These are phyloP conservation scores for Linnemannia exigua DNA, from an alignment of 192 early-diverging fungal genomes.

Conservation along the genomic window DNA sequence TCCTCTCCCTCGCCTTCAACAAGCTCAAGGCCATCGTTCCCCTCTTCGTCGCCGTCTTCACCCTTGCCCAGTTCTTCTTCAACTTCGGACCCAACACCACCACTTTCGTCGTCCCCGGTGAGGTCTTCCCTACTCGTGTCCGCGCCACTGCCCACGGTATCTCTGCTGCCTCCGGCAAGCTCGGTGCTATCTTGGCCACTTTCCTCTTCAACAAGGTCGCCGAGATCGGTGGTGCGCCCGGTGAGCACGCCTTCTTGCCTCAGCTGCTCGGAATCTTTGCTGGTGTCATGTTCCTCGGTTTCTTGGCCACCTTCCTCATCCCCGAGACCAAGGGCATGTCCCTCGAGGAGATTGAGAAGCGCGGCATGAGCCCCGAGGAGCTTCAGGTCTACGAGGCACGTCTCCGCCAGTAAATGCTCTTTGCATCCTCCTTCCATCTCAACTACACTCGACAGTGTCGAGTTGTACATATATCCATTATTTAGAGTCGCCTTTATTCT, in stretches of 20 bases:
- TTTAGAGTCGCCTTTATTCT: constrained; percentile 4
- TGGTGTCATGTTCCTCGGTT: constrained; percentile 68
- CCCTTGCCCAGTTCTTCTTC: constrained; percentile 74
- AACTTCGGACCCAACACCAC: constrained; percentile 89
- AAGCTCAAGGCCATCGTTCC: constrained; percentile 66
- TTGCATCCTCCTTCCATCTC: not conserved
- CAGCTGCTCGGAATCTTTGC: constrained; percentile 70
- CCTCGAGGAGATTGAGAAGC: constrained; percentile 78
- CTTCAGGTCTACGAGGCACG: not conserved
- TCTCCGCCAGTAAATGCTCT: not conserved
- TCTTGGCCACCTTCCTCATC: constrained; percentile 72
- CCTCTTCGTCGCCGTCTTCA: constrained; percentile 70
- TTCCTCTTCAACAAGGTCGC: constrained; percentile 71
- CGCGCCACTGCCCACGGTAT: constrained; percentile 86
- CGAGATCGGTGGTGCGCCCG: constrained; percentile 59
- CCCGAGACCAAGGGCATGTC: constrained; percentile 83
- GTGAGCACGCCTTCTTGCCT: constrained; percentile 65
- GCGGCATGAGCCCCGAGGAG: constrained; percentile 11
- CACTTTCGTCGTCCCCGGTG: constrained; percentile 84
- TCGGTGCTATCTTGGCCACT: constrained; percentile 78
- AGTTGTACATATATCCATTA: constrained; percentile 33
- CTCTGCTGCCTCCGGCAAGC: constrained; percentile 82
- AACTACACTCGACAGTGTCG: not conserved
- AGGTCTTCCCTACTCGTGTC: constrained; percentile 82
- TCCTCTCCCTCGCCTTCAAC: constrained; percentile 81